A percentile compares a stretch with the other conserved stretches of the same genome.
These are phyloP conservation scores for Plasmodium chabaudi DNA, from an alignment of 169 alveolate species.

Conservation along the genomic window DNA sequence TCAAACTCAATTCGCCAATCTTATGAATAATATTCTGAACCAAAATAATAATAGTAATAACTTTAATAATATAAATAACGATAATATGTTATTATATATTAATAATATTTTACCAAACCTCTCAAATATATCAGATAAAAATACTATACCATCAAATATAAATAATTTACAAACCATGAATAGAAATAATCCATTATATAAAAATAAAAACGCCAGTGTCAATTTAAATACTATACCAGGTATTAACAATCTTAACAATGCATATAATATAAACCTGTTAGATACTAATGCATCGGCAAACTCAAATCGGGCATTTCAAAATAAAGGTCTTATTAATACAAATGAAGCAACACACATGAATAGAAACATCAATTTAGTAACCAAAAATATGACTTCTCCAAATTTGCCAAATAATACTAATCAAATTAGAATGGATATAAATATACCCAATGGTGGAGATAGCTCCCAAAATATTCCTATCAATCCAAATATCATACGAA, in stretches of 20 bases:
- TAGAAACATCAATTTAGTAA: conserved; percentile 13
- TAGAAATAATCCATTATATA: conserved; percentile 11
- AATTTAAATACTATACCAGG: conserved; percentile 20
- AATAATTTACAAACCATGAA: not conserved
- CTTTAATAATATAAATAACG: conserved; percentile 28
- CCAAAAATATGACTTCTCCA: conserved; percentile 9
- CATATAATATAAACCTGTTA: conserved; percentile 20
- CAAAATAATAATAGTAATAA: conserved; percentile 6
- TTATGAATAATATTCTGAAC: conserved; percentile 6
- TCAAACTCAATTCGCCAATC: conserved; percentile 12
- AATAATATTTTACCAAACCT: conserved; percentile 39
- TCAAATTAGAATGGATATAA: conserved; percentile 24
- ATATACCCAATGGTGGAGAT: conserved; percentile 5
- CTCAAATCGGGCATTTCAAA: conserved; percentile 10
- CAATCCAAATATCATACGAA: not conserved
- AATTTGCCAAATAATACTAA: not conserved
- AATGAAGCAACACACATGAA: conserved; percentile 9
- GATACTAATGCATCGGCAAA: conserved; percentile 8
- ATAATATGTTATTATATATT: conserved; percentile 27
- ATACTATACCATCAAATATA: not conserved
- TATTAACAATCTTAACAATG: conserved; percentile 5
- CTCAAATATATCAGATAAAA: conserved; percentile 3
- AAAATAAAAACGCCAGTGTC: conserved; percentile 41
- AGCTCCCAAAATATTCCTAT: conserved; percentile 1
- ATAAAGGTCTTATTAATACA: conserved; percentile 8